Percentiles rank a stretch among this genome's conserved stretches.
Evolutionary conservation across 2,329 filamentous ascomycete species (phyloP).

Genomic region (Talaromyces funiculosus): DNA sequence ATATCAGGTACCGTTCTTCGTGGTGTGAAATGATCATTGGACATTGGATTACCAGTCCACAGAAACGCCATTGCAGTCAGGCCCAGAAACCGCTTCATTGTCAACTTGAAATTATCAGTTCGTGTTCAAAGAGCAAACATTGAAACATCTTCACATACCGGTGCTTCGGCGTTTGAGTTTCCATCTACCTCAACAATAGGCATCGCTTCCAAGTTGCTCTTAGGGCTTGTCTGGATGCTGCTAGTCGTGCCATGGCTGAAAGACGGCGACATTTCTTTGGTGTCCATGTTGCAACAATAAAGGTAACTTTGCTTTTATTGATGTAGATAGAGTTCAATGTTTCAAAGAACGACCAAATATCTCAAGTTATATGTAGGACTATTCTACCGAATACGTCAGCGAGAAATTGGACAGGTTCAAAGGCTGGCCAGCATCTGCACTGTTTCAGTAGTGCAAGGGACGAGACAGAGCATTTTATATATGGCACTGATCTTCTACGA

Average conservation of each 20-base stretch:
- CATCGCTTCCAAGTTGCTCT: constrained; percentile 3
- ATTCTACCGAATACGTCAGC: not conserved
- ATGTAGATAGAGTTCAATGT: not conserved
- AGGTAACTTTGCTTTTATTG: not conserved
- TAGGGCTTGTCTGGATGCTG: constrained; percentile 4
- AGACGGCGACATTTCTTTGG: not conserved
- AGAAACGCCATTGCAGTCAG: constrained; percentile 55
- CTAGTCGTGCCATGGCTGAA: constrained; percentile 1
- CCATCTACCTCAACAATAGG: not conserved
- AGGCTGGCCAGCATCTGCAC: constrained; percentile 11
- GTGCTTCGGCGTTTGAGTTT: not conserved
- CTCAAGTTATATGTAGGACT: not conserved
- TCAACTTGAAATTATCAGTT: constrained; percentile 39
- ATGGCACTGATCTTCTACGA: not conserved
- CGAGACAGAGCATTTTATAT: not conserved
- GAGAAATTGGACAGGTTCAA: not conserved
- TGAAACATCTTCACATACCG: not conserved
- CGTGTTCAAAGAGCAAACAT: not conserved
- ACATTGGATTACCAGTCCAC: constrained; percentile 48
- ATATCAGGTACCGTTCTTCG: not conserved
- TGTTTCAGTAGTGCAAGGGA: not conserved
- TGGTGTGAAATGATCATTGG: not conserved
- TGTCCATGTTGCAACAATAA: not conserved
- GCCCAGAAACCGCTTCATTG: constrained; percentile 48
- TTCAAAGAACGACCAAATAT: not conserved